Evolutionary conservation across 1,139 yeast species (phyloP).

Genomic region (Sugiyamaella paludigena): DNA sequence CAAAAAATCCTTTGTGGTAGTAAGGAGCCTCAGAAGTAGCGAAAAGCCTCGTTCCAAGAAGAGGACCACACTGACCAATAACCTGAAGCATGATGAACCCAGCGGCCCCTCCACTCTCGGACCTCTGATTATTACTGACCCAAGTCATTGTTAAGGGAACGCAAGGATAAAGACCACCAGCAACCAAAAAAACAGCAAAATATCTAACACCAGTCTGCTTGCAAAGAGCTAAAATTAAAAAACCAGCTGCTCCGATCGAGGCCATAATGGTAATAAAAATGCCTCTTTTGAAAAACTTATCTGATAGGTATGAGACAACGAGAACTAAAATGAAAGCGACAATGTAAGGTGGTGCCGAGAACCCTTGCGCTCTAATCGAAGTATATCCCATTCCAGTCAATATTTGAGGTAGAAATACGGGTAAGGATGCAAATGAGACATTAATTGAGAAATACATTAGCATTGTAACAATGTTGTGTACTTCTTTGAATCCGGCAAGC

Average conservation of each 20-base stretch:
- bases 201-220: conserved; percentile 27
- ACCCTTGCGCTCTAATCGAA: conserved; percentile 28
- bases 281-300: conserved; percentile 25
- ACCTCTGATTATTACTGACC: conserved; percentile 34
- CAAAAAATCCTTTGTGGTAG: conserved; percentile 30
- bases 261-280: conserved; percentile 24
- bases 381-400: conserved; percentile 36
- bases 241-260: conserved; percentile 28
- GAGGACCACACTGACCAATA: conserved; percentile 35
- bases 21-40: conserved; percentile 31
- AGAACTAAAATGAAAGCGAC: conserved; percentile 33
- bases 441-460: conserved; percentile 29
- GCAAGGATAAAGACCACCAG: conserved; percentile 32
- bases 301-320: conserved; percentile 20
- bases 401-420: conserved; percentile 36
- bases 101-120: conserved; percentile 30
- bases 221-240: conserved; percentile 28
- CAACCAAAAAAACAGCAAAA: conserved; percentile 31
- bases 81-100: conserved; percentile 31
- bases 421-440: conserved; percentile 30
- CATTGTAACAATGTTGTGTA: conserved; percentile 23
- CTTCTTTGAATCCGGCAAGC: conserved; percentile 16
- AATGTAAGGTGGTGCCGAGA: conserved; percentile 40
- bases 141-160: conserved; percentile 31
- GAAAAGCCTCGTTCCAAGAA: conserved; percentile 33